phyloP scores from a whole-genome alignment of 495 filamentous ascomycete genomes.

The Penicillium atrosanguineum region DNA sequence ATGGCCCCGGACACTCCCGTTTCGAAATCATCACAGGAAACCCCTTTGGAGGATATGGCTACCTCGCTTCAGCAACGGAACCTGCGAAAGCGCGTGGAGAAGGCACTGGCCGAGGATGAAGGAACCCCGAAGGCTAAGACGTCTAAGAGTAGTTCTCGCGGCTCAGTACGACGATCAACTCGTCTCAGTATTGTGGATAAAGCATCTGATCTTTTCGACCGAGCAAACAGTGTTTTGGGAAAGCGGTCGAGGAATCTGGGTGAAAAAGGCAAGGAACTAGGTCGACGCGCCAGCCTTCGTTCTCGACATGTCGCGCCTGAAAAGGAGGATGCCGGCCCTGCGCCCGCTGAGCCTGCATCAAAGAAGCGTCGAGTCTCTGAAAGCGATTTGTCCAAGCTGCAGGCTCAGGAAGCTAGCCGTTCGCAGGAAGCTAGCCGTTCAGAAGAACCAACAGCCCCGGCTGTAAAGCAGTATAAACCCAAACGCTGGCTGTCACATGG shows the following conservation, averaged over 20 bases:
- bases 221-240: slow-evolving; percentile 49
- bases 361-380: slow-evolving; percentile 53
- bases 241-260: slow-evolving; percentile 50
- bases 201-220: slow-evolving; percentile 42
- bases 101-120: slow-evolving; percentile 48
- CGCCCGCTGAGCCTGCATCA: slow-evolving; percentile 27
- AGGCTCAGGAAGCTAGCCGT: slow-evolving; percentile 32
- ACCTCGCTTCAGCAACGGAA: slow-evolving; percentile 40
- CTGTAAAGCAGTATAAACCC: slow-evolving; percentile 34
- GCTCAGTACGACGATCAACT: slow-evolving; percentile 33
- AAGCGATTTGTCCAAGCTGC: slow-evolving; percentile 44
- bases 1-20: slow-evolving; percentile 39
- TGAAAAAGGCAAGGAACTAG: slow-evolving; percentile 42
- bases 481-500: slow-evolving; percentile 81
- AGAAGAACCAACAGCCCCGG: slow-evolving; percentile 35
- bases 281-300: slow-evolving; percentile 41
- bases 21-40: slow-evolving; percentile 42
- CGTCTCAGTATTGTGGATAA: slow-evolving; percentile 44
- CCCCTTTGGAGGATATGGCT: slow-evolving; percentile 32
- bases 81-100: slow-evolving; percentile 49
- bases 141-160: slow-evolving; percentile 14
- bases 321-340: slow-evolving; percentile 31
- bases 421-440: slow-evolving; percentile 32
- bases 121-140: slow-evolving; percentile 15
- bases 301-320: slow-evolving; percentile 30